Conservation (phyloP, 805 yeast genomes). For the Nakazawaea molendinolei region DNA sequence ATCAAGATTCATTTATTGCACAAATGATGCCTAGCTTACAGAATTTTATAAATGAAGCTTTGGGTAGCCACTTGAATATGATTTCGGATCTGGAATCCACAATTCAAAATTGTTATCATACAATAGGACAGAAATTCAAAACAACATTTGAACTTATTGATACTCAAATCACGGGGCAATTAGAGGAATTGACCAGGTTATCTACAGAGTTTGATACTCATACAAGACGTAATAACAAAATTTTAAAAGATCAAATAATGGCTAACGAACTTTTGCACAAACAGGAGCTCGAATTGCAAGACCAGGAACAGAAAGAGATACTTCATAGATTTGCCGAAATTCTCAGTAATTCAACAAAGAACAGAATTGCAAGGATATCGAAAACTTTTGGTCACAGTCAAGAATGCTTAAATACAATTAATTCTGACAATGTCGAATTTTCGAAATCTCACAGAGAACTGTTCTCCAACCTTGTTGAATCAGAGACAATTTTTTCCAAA, state of each 20-base stretch:
- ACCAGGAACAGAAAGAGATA: background rate
- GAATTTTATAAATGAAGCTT: too few relatives aligned
- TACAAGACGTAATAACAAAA: too few relatives aligned
- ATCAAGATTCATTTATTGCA: too few relatives aligned
- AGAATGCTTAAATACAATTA: background rate
- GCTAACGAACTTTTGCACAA: background rate
- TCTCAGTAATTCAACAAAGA: background rate
- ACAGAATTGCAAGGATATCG: background rate
- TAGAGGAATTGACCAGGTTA: background rate
- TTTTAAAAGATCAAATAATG: background rate
- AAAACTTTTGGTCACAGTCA: background rate
- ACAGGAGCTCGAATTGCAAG: background rate
- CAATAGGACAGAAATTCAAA: background rate
- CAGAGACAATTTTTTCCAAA: slow-evolving; percentile 1
- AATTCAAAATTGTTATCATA: slow-evolving; percentile 4
- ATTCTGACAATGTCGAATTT: background rate
- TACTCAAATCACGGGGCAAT: background rate
- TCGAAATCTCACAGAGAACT: background rate
- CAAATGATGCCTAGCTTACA: too few relatives aligned
- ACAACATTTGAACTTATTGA: slow-evolving; percentile 1
- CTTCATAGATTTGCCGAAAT: background rate
- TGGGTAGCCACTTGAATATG: too few relatives aligned
- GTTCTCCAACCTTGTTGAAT: slow-evolving; percentile 3
- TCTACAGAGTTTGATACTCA: background rate
- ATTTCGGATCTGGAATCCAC: background rate